Percentiles rank a stretch among this genome's conserved stretches.
Conservation (phyloP, 768 basidiomycete species). For the Botryobasidium botryosum region DNA sequence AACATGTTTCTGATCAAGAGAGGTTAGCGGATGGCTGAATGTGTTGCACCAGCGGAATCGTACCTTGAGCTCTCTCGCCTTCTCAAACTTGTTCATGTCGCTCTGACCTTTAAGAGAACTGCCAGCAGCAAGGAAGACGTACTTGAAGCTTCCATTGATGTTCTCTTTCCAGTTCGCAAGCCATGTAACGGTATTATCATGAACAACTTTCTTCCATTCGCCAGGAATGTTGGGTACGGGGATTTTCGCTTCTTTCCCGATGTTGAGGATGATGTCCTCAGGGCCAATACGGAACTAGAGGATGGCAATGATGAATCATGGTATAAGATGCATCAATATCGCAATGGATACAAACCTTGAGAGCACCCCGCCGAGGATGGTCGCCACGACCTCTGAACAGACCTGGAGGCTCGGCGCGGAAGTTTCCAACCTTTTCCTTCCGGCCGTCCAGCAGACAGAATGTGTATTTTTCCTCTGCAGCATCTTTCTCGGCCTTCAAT, state of each 20-base stretch:
- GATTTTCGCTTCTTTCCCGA: conserved; percentile 53
- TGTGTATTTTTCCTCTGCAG: conserved; percentile 67
- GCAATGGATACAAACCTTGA: conserved; percentile 58
- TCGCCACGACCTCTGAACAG: conserved; percentile 95
- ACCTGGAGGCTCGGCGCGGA: conserved; percentile 96
- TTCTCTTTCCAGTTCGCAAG: conserved; percentile 99
- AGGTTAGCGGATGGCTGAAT: not conserved
- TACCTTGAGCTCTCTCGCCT: conserved; percentile 91
- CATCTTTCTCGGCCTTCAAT: conserved; percentile 70
- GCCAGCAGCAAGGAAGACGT: conserved; percentile 95
- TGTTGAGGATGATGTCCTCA: conserved; percentile 93
- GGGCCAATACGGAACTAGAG: conserved; percentile 69
- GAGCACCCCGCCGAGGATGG: conserved; percentile 90
- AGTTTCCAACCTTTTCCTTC: conserved; percentile 97
- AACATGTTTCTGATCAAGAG: conserved; percentile 51
- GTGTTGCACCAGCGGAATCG: conserved; percentile 4
- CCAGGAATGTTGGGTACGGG: conserved; percentile 88
- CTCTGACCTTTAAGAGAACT: conserved; percentile 96
- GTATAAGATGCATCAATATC: conserved; percentile 1
- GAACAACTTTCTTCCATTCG: conserved; percentile 71
- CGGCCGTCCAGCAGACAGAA: conserved; percentile 85
- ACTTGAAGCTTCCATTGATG: conserved; percentile 88
- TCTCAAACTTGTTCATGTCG: conserved; percentile 96
- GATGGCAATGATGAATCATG: not conserved
- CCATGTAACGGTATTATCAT: conserved; percentile 98